Conservation (phyloP, 2,329 filamentous ascomycete species). For the Phialophora expanda region DNA sequence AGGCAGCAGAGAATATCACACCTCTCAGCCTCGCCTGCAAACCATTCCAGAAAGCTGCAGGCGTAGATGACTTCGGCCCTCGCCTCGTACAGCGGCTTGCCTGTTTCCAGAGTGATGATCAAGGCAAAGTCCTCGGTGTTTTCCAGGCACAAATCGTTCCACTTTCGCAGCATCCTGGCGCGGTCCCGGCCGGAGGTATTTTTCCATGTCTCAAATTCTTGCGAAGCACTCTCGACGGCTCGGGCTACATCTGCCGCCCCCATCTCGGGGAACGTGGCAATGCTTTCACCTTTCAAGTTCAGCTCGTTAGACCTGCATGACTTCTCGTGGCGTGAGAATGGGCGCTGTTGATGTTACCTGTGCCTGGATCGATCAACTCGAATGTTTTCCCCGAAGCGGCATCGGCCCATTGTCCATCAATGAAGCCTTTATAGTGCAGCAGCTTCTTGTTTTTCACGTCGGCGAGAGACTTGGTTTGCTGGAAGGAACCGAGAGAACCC, state of each 20-base stretch:
- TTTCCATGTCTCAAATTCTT: constrained; percentile 69
- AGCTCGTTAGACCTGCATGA: too few relatives aligned
- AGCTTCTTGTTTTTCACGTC: constrained; percentile 37
- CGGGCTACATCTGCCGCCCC: constrained; percentile 73
- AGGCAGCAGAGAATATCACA: too few relatives aligned
- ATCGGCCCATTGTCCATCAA: constrained; percentile 55
- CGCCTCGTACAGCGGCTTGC: constrained; percentile 58
- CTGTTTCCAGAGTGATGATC: constrained; percentile 20
- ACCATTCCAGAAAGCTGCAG: constrained; percentile 57
- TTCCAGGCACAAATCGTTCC: constrained; percentile 69
- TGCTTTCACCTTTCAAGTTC: neutral
- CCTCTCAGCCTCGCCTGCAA: constrained; percentile 54
- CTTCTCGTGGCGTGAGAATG: too few relatives aligned
- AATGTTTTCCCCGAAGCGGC: constrained; percentile 90
- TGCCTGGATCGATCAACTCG: constrained; percentile 80
- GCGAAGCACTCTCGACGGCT: constrained; percentile 79
- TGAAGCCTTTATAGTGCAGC: constrained; percentile 37
- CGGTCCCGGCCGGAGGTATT: constrained; percentile 65
- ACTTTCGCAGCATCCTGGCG: constrained; percentile 67
- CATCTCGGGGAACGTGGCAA: constrained; percentile 81
- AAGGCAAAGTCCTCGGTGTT: constrained; percentile 48
- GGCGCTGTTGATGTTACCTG: constrained; percentile 51
- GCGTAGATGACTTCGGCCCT: constrained; percentile 55
- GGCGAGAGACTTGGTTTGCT: constrained; percentile 10
- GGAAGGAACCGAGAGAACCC: constrained; percentile 5